Evolutionary conservation across 2,329 filamentous ascomycete genomes (phyloP).

Genomic region (Pseudogymnoascus sp.): DNA sequence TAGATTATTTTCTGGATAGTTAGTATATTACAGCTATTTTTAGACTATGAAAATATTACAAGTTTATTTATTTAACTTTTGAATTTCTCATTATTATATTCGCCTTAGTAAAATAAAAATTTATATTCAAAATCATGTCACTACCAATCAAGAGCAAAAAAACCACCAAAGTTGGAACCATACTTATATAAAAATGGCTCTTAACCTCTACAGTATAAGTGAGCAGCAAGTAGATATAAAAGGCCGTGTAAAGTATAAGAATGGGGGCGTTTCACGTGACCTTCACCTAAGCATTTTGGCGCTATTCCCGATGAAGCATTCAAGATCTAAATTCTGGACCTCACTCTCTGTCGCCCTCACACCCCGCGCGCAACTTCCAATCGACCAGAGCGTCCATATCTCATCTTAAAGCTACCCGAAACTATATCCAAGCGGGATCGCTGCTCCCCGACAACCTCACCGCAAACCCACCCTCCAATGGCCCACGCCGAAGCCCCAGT

Average conservation of each 20-base stretch:
- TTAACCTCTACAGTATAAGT: not conserved
- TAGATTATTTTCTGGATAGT: not conserved
- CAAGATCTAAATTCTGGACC: constrained; percentile 7
- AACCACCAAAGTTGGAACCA: not conserved
- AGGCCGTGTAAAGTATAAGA: not conserved
- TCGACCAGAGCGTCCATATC: not conserved
- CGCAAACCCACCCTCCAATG: constrained; percentile 4
- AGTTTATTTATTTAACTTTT: not conserved
- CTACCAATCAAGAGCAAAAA: not conserved
- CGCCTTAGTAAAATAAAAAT: not conserved
- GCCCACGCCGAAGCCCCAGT: constrained; percentile 5
- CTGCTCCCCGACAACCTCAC: not conserved
- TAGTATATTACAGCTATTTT: not conserved
- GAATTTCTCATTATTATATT: not conserved
- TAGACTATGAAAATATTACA: not conserved
- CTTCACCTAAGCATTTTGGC: not conserved
- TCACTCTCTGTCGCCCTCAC: not conserved
- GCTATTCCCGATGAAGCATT: not conserved
- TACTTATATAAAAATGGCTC: not conserved
- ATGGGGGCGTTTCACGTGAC: not conserved
- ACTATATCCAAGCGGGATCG: not conserved
- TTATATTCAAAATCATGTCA: not conserved
- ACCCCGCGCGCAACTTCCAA: not conserved
- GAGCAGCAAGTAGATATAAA: not conserved
- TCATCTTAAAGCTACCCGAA: not conserved